phyloP scores from a whole-genome alignment of 345 rosid species.

The Alliaria petiolata region DNA sequence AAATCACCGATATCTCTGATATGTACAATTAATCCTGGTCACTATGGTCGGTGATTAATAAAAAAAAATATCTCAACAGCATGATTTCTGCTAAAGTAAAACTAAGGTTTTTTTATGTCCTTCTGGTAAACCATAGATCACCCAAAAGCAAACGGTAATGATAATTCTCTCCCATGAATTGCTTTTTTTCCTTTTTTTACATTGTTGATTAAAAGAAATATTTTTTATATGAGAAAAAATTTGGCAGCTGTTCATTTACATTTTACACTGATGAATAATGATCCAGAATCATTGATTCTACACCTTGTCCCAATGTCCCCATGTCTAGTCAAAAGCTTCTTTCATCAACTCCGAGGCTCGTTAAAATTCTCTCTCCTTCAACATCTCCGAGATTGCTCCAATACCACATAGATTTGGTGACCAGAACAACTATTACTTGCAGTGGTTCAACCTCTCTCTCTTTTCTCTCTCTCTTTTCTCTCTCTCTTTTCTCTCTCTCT shows the following conservation, averaged over 20 bases:
- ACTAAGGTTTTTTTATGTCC: background rate
- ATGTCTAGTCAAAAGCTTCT: conserved; percentile 35
- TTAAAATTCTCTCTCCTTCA: conserved; percentile 7
- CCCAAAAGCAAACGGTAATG: conserved; percentile 10
- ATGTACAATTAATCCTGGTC: background rate
- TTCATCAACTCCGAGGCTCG: conserved; percentile 26
- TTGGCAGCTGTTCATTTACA: conserved; percentile 5
- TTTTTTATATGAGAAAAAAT: background rate
- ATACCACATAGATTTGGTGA: conserved; percentile 67
- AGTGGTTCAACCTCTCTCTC: conserved; percentile 68
- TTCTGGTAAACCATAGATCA: background rate
- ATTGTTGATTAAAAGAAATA: no score
- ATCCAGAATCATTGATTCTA: conserved; percentile 28
- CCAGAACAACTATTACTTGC: conserved; percentile 54
- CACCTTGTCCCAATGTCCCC: conserved; percentile 34
- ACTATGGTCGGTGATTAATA: background rate
- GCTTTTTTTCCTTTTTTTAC: background rate
- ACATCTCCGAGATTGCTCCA: conserved; percentile 29
- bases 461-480: no score
- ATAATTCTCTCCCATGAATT: conserved; percentile 5
- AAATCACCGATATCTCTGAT: background rate
- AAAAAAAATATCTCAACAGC: background rate
- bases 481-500: conserved; percentile 26
- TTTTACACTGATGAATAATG: conserved; percentile 16
- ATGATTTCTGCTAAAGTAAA: background rate